Conservation (phyloP, 352 stramenopile genomes). For the Phytophthora sojae region DNA sequence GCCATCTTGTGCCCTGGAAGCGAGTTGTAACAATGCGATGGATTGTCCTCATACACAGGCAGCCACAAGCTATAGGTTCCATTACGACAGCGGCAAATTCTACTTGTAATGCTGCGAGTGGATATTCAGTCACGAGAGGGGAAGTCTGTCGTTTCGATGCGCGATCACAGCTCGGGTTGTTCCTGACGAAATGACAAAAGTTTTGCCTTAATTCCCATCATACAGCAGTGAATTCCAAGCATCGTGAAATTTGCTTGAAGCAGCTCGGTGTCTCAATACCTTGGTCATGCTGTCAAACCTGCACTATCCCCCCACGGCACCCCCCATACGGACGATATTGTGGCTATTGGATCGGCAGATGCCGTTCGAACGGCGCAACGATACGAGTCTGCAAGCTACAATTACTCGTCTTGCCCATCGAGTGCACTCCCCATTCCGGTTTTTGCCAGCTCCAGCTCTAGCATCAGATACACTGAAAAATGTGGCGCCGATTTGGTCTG, state of each 20-base stretch:
- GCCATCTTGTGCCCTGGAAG: too few species aligned
- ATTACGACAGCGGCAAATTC: too few species aligned
- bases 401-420: neutral
- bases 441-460: slow-evolving; percentile 6
- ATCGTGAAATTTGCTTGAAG: neutral
- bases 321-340: neutral
- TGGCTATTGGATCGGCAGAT: neutral
- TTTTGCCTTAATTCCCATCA: too few species aligned
- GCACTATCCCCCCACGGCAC: neutral
- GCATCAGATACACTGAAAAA: slow-evolving; percentile 12
- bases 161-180: too few species aligned
- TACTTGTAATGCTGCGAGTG: too few species aligned
- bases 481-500: slow-evolving; percentile 36
- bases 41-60: too few species aligned
- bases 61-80: too few species aligned
- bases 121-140: too few species aligned
- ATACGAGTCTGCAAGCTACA: neutral
- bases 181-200: too few species aligned
- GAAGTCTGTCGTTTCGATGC: too few species aligned
- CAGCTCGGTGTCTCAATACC: neutral
- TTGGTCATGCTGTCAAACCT: neutral
- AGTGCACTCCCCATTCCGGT: slow-evolving; percentile 16
- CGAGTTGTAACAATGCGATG: too few species aligned
- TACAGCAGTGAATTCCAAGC: neutral
- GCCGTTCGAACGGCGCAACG: neutral